phyloP scores from a whole-genome alignment of 1,284 basidiomycete species.

The Ceratobasidium sp. region DNA sequence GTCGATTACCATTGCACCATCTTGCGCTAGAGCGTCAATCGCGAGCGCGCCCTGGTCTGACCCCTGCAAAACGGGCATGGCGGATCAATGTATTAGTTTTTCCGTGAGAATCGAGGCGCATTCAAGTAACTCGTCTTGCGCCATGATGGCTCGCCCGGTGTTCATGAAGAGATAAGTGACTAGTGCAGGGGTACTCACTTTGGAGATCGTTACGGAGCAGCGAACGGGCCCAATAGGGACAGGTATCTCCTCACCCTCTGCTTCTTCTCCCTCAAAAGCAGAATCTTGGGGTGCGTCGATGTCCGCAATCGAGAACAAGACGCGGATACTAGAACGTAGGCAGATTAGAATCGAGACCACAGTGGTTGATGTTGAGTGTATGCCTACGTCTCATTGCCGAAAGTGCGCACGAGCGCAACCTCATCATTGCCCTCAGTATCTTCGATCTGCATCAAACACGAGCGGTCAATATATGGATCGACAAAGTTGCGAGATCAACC shows the following conservation, averaged over 20 bases:
- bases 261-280: conserved; percentile 58
- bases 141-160: neutral
- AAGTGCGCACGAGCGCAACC: conserved; percentile 80
- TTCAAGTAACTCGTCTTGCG: conserved; percentile 21
- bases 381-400: conserved; percentile 89
- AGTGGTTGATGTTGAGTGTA: neutral
- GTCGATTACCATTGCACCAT: conserved; percentile 87
- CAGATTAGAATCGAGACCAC: neutral
- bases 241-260: conserved; percentile 58
- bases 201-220: conserved; percentile 83
- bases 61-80: conserved; percentile 19
- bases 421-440: conserved; percentile 84
- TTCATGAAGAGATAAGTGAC: neutral
- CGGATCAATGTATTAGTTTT: neutral
- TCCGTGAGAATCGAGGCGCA: conserved; percentile 23
- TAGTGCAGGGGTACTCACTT: conserved; percentile 60
- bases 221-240: conserved; percentile 74
- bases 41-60: conserved; percentile 71
- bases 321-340: conserved; percentile 65
- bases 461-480: neutral
- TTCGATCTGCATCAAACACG: conserved; percentile 63
- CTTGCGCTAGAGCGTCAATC: conserved; percentile 83
- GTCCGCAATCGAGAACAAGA: conserved; percentile 87
- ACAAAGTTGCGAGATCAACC: conserved; percentile 46
- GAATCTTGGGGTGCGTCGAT: conserved; percentile 59